Percentiles rank a stretch among this genome's conserved stretches.
Evolutionary conservation across 257 asterid species (phyloP).

Genomic region (Przewalskia tangutica): DNA sequence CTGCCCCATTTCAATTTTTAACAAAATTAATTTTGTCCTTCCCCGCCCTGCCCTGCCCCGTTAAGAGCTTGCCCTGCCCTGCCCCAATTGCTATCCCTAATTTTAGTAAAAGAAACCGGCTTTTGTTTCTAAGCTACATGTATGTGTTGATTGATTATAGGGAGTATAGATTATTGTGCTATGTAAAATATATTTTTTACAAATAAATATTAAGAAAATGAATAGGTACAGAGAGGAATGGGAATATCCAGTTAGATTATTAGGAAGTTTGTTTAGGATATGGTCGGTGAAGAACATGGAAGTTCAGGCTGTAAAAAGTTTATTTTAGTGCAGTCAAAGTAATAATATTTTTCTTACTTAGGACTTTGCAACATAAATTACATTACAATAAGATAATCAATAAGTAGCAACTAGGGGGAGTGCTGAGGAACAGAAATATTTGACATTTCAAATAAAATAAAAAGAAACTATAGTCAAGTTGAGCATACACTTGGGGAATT

Average conservation of each 20-base stretch:
- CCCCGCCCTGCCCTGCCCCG: too few relatives aligned
- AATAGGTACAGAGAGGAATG: not conserved
- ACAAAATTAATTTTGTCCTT: too few relatives aligned
- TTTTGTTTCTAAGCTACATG: not conserved
- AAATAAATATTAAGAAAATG: not conserved
- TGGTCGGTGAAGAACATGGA: not conserved
- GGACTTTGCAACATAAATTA: not conserved
- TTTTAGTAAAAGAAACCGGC: not conserved
- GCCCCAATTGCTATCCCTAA: too few relatives aligned
- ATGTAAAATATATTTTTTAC: not conserved
- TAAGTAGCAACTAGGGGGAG: not conserved
- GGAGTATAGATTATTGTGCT: not conserved
- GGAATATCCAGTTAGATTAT: not conserved
- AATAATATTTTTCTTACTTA: not conserved
- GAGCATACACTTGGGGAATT: not conserved
- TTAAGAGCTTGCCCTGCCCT: too few relatives aligned
- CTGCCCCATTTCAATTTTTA: too few relatives aligned
- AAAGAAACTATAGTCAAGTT: not conserved
- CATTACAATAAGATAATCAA: not conserved
- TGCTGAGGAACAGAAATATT: not conserved
- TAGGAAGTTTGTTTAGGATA: not conserved
- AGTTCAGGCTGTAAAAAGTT: not conserved
- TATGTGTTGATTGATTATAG: not conserved
- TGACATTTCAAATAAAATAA: not conserved
- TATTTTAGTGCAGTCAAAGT: not conserved